phyloP scores from a whole-genome alignment of 2,329 filamentous ascomycete species.

The Fusarium temperatum region DNA sequence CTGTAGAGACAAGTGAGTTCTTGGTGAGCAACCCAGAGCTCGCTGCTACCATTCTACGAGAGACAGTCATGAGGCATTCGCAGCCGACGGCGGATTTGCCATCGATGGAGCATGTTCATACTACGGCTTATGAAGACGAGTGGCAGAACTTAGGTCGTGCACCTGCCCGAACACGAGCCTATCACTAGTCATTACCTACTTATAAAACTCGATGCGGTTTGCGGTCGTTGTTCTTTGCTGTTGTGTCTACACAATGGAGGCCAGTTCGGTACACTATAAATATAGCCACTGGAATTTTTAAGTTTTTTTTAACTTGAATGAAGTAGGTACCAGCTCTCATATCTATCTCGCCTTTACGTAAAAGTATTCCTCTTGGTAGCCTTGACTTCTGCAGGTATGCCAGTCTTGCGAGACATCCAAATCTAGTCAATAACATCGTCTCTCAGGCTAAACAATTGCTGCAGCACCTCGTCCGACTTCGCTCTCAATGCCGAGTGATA shows the following conservation, averaged over 20 bases:
- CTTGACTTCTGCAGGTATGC: background rate
- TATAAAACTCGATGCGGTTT: background rate
- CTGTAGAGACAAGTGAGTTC: conserved; percentile 54
- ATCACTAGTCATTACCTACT: background rate
- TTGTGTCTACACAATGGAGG: background rate
- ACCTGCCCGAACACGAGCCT: background rate
- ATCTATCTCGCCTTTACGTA: background rate
- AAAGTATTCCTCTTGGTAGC: background rate
- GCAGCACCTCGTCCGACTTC: conserved; percentile 79
- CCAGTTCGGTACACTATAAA: background rate
- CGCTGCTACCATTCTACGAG: conserved; percentile 56
- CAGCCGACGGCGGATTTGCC: conserved; percentile 49
- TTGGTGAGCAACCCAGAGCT: conserved; percentile 56
- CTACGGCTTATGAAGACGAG: conserved; percentile 14
- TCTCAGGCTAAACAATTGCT: conserved; percentile 77
- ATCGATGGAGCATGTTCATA: conserved; percentile 51
- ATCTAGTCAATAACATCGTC: conserved; percentile 71
- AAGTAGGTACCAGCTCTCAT: background rate
- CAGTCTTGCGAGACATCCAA: background rate
- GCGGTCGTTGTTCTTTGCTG: background rate
- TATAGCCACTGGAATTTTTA: background rate
- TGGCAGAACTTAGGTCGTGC: conserved; percentile 11
- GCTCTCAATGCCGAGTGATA: conserved; percentile 85
- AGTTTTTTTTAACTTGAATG: background rate
- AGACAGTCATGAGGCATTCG: conserved; percentile 55